Base-by-base conservation (phyloP, 2,329 filamentous ascomycete species). In the Endoconidiophora polonica region DNA sequence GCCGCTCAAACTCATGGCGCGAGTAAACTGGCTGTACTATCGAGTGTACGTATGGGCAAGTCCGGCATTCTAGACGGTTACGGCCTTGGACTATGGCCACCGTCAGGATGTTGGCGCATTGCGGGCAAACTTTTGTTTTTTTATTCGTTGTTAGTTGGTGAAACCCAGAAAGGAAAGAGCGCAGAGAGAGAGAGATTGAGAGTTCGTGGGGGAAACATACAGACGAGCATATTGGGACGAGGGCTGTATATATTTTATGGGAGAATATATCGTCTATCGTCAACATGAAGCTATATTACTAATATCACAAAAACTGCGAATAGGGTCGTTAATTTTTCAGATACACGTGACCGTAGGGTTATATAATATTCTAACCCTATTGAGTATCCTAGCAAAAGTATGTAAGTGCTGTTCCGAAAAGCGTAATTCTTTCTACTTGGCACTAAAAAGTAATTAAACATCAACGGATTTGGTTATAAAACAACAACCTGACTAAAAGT, bases 11-110 rank as follows among this genome's bases (percentile, higher is more conserved):
- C 57, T 83, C 82, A 58, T 85, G 83, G 60, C 94, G 87, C 59
- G 73, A 80, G 67, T 79, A 94, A 66, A 86, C 83, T 54, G 80
- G 77, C 59, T 81, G 76, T 57, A 81, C 79, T 60, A 96, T 81
- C 52, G 83, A 70, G 65, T 86, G 87, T 63, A 93, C 81, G 69
- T 94, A 98, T 3, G 91, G 90, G 59, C 91, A 98, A 52, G 87
- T 94, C 52, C 86, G 84, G 69, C 91, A 98, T 66, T 94, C 86
- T 65, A 96, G 86, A 52, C 87, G 82, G 70, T 95, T 95, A 59
- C 67, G 68, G 52, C 72, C 70, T 46, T 66, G 69, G 56, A 71
- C 72, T 46, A 69, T 62, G 53, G 78, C 79, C 59, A 90, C 80
- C 60, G 82, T 86, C 61, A 91, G 77, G 65, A 86, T 79, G 69